phyloP scores from a whole-genome alignment of 1,284 basidiomycete genomes.

The Ustilago curta region DNA sequence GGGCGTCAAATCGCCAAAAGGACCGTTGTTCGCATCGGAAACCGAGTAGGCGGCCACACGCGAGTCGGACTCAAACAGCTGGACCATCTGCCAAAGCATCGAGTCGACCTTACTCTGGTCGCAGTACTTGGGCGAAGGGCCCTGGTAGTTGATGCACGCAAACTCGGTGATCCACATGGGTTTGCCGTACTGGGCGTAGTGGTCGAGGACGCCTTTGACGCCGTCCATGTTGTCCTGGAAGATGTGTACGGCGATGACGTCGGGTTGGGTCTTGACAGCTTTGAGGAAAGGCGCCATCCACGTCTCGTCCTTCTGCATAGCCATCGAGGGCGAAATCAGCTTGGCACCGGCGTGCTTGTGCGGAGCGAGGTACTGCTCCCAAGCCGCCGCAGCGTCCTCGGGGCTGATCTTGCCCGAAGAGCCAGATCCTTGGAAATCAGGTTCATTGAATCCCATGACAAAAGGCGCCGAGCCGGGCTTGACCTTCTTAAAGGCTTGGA shows the following conservation, averaged over 20 bases:
- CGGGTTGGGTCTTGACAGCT: conserved; percentile 50
- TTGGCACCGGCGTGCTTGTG: conserved; percentile 49
- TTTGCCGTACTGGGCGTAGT: conserved; percentile 54
- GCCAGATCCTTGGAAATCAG: conserved; percentile 53
- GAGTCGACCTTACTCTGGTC: conserved; percentile 44
- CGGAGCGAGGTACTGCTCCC: conserved; percentile 55
- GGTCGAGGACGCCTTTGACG: conserved; percentile 52
- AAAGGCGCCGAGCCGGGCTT: conserved; percentile 32
- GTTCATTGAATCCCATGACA: conserved; percentile 59
- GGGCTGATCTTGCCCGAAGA: conserved; percentile 48
- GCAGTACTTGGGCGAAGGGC: conserved; percentile 43
- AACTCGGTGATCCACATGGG: conserved; percentile 61
- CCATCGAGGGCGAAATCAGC: conserved; percentile 56
- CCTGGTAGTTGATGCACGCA: conserved; percentile 56
- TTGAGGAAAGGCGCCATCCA: conserved; percentile 51
- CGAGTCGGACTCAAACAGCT: conserved; percentile 51
- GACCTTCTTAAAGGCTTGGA: conserved; percentile 54
- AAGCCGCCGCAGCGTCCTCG: conserved; percentile 40
- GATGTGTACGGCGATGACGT: conserved; percentile 62
- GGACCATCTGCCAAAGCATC: conserved; percentile 45
- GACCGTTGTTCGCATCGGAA: conserved; percentile 57
- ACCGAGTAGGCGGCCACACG: conserved; percentile 55
- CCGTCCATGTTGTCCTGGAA: conserved; percentile 59
- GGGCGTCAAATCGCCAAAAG: conserved; percentile 38
- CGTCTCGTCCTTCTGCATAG: conserved; percentile 58